Evolutionary conservation across 177 flowering plant species (phyloP).

Genomic region (Vitis hybrid): DNA sequence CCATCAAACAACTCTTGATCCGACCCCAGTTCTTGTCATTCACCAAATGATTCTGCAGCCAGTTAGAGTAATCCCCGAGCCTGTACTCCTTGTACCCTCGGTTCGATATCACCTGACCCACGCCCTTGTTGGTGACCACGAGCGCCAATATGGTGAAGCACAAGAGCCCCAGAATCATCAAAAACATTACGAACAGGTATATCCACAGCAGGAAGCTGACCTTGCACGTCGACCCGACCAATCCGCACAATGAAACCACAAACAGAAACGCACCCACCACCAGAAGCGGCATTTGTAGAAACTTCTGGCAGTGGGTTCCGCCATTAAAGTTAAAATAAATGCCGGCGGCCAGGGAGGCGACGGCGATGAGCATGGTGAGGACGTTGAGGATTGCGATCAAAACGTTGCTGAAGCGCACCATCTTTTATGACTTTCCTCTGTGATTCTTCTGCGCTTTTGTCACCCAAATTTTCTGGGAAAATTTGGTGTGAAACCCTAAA

Average conservation of each 20-base stretch:
- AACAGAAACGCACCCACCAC: conserved; percentile 23
- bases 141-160: conserved; percentile 31
- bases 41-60: conserved; percentile 37
- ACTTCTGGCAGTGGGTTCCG: conserved; percentile 27
- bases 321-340: conserved; percentile 5
- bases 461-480: too few species aligned
- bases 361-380: conserved; percentile 10
- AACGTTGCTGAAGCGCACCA: conserved; percentile 28
- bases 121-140: conserved; percentile 35
- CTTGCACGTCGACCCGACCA: conserved; percentile 29
- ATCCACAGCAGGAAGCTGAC: conserved; percentile 19
- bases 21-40: conserved; percentile 32
- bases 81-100: conserved; percentile 30
- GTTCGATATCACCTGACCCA: conserved; percentile 29
- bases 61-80: conserved; percentile 38
- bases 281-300: conserved; percentile 26
- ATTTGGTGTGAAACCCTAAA: too few species aligned
- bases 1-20: conserved; percentile 42
- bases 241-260: conserved; percentile 31
- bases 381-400: conserved; percentile 25
- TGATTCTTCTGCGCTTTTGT: too few species aligned
- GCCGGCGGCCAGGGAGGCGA: conserved; percentile 14
- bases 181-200: conserved; percentile 26
- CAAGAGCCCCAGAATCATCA: conserved; percentile 21
- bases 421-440: conserved; percentile 2